Base-by-base conservation (phyloP, 371 early-diverging fungal genomes). In the Phascolomyces articulosus region DNA sequence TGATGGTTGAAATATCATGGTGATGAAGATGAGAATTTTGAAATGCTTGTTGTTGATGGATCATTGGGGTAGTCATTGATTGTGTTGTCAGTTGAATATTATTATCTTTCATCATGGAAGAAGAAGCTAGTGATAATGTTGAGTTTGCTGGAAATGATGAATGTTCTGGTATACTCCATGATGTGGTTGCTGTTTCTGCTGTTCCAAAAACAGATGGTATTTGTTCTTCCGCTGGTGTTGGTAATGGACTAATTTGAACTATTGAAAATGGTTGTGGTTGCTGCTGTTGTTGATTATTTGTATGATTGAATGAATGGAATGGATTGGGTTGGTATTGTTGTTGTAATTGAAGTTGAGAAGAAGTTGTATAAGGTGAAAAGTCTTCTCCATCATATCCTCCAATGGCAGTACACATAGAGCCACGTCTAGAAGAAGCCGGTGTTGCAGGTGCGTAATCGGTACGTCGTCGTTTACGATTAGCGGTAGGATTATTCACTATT, bases 371-470 rank as follows among this genome's bases (percentile, higher is more conserved):
- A 21, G 48, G 27, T 26, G 24, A 34, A 4, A 57, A n/a, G 7
- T 24, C 44, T 16, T 49, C 20, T 1, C 29, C 16, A 1, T 10
- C 11, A 9, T 34, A 9, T 34, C 34, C 31, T 31, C 31, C 34
- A 9, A 34, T 34, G 6, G 31, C 21, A 38, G 26, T 38, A 24
- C 31, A 49, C 13, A 59, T 38, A 10, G 63, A 60, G 11, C 57
- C 47, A 41, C 63, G 55, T 51, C 65, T 62, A 1, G 69, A 71
- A 16, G 66, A 49, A 23, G 54, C 67, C 11, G 71, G 69, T 10
- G 71, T 71, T 21, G 51, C 40, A 13, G 63, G 53, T 54, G 34
- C 62, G 53, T 56, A 57, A 26, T 67, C 65, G 3, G 60, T 48
- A 16, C 49, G 54, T 8, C 38, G 26, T 18, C 63, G 54, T 57